Evolutionary conservation across 371 early-diverging fungal species (phyloP), one percentile per base, ranked within the genome.

Genomic region (Mortierella sp.): DNA sequence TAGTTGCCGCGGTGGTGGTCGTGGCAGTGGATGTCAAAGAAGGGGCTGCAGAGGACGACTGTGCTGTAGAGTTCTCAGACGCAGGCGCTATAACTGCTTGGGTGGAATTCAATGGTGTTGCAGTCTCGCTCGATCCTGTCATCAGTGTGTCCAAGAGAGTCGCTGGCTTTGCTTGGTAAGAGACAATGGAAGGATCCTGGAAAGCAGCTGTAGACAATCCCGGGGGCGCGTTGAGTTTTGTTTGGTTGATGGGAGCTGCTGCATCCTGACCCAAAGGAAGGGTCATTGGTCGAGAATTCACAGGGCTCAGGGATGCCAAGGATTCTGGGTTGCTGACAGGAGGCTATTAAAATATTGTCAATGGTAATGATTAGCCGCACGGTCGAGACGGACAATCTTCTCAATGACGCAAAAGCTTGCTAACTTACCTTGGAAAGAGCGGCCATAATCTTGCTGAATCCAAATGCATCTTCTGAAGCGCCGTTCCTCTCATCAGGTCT

Each of bases 401-500:
- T 9, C 31, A 64, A 31, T 16, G 26, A 0, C 31, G 26, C 8
- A 28, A 19, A 34, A 37, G 21, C 5, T 21, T 2, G 13, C 5
- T 37, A 6, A 34, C 8, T 88, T 75, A 92, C 92, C 78, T 91
- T 92, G 46, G 92, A 89, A 14, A 93, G 84, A 26, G 92, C 93
- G 69, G 92, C 91, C 73, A 92, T 87, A 34, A 93, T 92, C 73
- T 90, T 89, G 78, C 90, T 91, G 55, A 93, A 93, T 5, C 91
- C 93, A 70, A 91, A 89, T 5, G 90, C 91, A 83, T 93, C 90
- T 44, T 90, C 91, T 2, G 73, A 80, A 57, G 82, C 82, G n/a
- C 78, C 79, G 37, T 86, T 75, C 55, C 31, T 72, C 64, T 86
- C 74, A 8, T 69, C 59, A 75, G 82, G 64, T 24, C 69, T 64